Percentiles rank a stretch among this genome's conserved stretches.
phyloP scores from a whole-genome alignment of 177 flowering plant genomes.

The Vitis hybrid region DNA sequence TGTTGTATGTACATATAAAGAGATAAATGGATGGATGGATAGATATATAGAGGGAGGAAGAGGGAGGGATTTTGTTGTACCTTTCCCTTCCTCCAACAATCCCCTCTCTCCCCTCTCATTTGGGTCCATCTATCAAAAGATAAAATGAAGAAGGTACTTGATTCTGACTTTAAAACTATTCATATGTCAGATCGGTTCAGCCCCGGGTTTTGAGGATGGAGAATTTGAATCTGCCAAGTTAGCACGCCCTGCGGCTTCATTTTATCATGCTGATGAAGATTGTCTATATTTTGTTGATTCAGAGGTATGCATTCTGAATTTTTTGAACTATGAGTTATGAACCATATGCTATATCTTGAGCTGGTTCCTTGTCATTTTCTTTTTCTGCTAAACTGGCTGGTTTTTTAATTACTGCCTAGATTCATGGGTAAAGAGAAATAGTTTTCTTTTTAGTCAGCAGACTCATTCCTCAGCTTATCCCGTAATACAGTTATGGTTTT shows the following conservation, averaged over 20 bases:
- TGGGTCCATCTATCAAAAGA: too few relatives aligned
- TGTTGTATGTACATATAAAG: too few relatives aligned
- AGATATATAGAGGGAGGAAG: too few relatives aligned
- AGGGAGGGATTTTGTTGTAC: too few relatives aligned
- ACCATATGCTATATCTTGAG: background rate
- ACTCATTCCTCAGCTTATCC: too few relatives aligned
- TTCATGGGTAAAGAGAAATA: too few relatives aligned
- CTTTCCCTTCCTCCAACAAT: too few relatives aligned
- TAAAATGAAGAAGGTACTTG: background rate
- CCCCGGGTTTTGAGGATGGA: slow-evolving; percentile 98
- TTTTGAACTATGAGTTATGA: background rate
- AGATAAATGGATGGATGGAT: too few relatives aligned
- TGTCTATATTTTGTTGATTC: slow-evolving; percentile 88
- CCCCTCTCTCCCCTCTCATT: too few relatives aligned
- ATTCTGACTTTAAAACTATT: slow-evolving; percentile 19
- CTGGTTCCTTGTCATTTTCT: background rate
- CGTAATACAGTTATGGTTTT: too few relatives aligned
- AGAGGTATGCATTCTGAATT: slow-evolving; percentile 50
- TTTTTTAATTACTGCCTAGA: too few relatives aligned
- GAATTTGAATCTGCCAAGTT: slow-evolving; percentile 82
- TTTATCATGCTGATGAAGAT: slow-evolving; percentile 56
- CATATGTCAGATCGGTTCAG: slow-evolving; percentile 86
- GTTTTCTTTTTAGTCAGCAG: too few relatives aligned
- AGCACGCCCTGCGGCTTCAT: slow-evolving; percentile 79
- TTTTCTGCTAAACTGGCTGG: background rate